phyloP scores from a whole-genome alignment of 768 basidiomycete genomes.

The Boletus speciosus region DNA sequence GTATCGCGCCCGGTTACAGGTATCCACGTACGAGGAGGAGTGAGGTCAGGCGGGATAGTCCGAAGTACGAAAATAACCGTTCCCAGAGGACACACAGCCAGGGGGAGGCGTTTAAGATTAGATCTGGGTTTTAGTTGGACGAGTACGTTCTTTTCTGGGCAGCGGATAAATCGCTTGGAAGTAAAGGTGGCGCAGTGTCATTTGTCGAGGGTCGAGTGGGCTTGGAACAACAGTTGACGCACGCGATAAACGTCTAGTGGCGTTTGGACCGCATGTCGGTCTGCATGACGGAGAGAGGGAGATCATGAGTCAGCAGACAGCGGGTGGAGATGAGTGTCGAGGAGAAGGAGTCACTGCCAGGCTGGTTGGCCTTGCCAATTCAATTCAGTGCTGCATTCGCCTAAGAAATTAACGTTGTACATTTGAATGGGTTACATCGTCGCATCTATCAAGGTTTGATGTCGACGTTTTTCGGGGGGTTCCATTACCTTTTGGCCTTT shows the following conservation, averaged over 20 bases:
- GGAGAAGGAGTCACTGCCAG: background rate
- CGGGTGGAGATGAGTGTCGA: background rate
- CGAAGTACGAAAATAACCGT: constrained; percentile 24
- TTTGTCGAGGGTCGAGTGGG: constrained; percentile 6
- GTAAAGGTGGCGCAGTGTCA: background rate
- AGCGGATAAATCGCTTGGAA: background rate
- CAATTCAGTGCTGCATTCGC: background rate
- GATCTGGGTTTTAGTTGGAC: constrained; percentile 13
- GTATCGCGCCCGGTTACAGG: constrained; percentile 9
- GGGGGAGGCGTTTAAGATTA: constrained; percentile 20
- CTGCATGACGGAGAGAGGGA: too few species aligned
- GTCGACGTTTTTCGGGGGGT: constrained; percentile 8
- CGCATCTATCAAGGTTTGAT: constrained; percentile 29
- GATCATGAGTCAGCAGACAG: background rate
- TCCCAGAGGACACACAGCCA: constrained; percentile 14
- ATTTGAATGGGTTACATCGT: background rate
- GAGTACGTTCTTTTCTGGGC: background rate
- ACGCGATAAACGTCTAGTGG: constrained; percentile 32
- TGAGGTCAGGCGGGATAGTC: constrained; percentile 16
- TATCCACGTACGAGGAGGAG: constrained; percentile 1
- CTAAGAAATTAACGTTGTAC: constrained; percentile 20
- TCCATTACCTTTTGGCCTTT: constrained; percentile 19
- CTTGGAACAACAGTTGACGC: constrained; percentile 17
- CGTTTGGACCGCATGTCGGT: constrained; percentile 18
- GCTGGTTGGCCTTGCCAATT: background rate